A percentile compares a stretch with the other conserved stretches of the same genome.
These are phyloP conservation scores for Spirogloea muscicola DNA, from an alignment of 139 green algal species.

Conservation along the genomic window DNA sequence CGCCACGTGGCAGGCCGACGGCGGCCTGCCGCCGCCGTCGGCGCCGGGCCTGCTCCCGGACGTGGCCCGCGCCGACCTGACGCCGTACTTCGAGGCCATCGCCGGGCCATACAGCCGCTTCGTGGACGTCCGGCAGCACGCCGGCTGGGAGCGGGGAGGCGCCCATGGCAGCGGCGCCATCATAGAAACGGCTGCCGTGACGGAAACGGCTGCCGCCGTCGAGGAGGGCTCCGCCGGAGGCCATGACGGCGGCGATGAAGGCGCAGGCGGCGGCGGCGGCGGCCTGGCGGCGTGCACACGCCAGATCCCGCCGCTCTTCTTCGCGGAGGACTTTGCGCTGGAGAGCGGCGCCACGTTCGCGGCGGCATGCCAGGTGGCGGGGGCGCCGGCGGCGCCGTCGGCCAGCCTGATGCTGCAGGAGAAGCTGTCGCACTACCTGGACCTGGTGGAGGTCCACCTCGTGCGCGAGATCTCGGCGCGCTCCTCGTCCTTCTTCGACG, in stretches of 20 bases:
- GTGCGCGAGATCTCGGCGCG: conserved; percentile 48
- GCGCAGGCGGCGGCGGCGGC: conserved; percentile 19
- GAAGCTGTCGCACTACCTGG: conserved; percentile 50
- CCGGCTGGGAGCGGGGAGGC: conserved; percentile 6
- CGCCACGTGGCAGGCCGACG: too few relatives aligned
- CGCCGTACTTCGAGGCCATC: conserved; percentile 27
- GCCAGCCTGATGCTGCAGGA: conserved; percentile 48
- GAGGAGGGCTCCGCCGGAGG: background rate
- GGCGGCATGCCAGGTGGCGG: conserved; percentile 17
- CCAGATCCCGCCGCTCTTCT: conserved; percentile 45
- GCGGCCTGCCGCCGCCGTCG: conserved; percentile 20
- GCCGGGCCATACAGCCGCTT: conserved; percentile 23
- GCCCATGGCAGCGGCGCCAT: too few relatives aligned
- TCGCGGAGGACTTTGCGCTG: conserved; percentile 48
- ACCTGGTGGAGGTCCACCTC: conserved; percentile 50
- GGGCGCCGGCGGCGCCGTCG: too few relatives aligned
- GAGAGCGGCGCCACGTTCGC: conserved; percentile 31
- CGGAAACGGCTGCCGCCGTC: background rate
- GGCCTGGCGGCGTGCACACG: conserved; percentile 38
- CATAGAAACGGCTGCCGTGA: too few relatives aligned
- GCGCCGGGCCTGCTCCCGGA: conserved; percentile 31
- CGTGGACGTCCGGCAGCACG: conserved; percentile 37
- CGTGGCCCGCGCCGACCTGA: conserved; percentile 24
- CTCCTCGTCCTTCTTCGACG: conserved; percentile 54
- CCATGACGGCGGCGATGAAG: background rate